Base-by-base conservation (phyloP, 345 rosid species). In the Combretum micranthum region DNA sequence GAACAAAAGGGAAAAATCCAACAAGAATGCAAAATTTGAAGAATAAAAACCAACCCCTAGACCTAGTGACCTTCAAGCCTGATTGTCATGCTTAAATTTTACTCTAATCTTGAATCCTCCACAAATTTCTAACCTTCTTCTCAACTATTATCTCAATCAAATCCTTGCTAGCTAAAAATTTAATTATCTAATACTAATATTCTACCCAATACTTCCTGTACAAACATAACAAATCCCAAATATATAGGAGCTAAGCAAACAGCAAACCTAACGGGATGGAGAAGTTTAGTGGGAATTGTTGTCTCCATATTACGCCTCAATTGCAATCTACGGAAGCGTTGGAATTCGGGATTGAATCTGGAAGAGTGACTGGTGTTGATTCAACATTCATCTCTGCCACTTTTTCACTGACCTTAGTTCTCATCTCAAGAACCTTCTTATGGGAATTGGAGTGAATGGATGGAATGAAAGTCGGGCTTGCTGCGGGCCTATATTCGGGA, bases 401-500 rank as follows among this genome's bases (percentile, higher is more conserved):
- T n/a, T 51, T 55, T 12, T 61, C 78, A 18, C 47, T 71, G 2
- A 9, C 18, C 72, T 78, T 94, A 84, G 6, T 74, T 71, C 99
- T 82, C 97, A 90, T 94, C 65, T 90, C 97, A 12, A 89, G 50
- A 22, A 94, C 99, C 69, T 85, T 94, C 90, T 83, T 90, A 56
- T 94, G 99, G 5, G 96, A 90, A 78, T 90, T 94, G 60, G 99
- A 94, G 75, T 94, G 99, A 57, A 90, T 9, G 44, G 97, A 69
- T 19, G 96, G 97, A 57, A 85, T 65, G 15, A 87, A 94, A 7
- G 97, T 90, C 16, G 97, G 99, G 54, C 99, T 94, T 44, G 85
- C 85, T 1, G 99, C 97, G 14, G 99, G 99, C 51, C 99, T 83
- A 72, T 94, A 94, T 62, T 94, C 97, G 0, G 99, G 99, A 79